Percentiles rank a stretch among this genome's conserved stretches.
phyloP scores from a whole-genome alignment of 1,284 basidiomycete genomes.

The Ustilago sp. region DNA sequence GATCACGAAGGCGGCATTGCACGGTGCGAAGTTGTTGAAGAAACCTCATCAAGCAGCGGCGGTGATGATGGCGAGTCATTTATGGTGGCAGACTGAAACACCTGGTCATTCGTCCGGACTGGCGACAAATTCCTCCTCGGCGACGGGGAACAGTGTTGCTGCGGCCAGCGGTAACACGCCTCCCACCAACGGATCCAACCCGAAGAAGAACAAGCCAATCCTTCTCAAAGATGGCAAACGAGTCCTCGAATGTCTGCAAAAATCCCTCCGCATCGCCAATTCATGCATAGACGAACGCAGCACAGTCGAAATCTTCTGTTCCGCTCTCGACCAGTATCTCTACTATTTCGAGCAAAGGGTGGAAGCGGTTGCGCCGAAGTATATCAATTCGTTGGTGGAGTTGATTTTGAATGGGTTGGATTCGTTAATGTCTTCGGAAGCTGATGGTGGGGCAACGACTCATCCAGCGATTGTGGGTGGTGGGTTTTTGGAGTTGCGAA shows the following conservation, averaged over 20 bases:
- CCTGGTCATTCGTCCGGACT: conserved; percentile 37
- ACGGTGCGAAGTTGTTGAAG: conserved; percentile 67
- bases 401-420: conserved; percentile 64
- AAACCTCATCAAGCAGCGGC: conserved; percentile 69
- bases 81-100: conserved; percentile 67
- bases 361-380: conserved; percentile 64
- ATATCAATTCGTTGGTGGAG: conserved; percentile 67
- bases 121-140: conserved; percentile 34
- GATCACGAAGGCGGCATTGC: conserved; percentile 67
- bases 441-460: conserved; percentile 19
- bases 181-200: conserved; percentile 2
- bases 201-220: conserved; percentile 44
- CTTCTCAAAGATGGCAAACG: conserved; percentile 66
- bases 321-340: conserved; percentile 66
- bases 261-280: conserved; percentile 67
- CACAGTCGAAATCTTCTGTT: conserved; percentile 67
- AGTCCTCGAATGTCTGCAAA: conserved; percentile 68
- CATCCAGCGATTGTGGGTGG: conserved; percentile 63
- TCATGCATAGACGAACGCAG: conserved; percentile 67
- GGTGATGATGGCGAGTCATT: conserved; percentile 68
- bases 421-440: conserved; percentile 40
- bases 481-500: conserved; percentile 87
- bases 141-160: conserved; percentile 42
- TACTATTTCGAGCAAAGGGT: conserved; percentile 68
- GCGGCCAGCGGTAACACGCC: conserved; percentile 18